Percentiles rank a stretch among this genome's conserved stretches.
phyloP scores from a whole-genome alignment of 106 monocot genomes.

The Amphibolis antarctica region DNA sequence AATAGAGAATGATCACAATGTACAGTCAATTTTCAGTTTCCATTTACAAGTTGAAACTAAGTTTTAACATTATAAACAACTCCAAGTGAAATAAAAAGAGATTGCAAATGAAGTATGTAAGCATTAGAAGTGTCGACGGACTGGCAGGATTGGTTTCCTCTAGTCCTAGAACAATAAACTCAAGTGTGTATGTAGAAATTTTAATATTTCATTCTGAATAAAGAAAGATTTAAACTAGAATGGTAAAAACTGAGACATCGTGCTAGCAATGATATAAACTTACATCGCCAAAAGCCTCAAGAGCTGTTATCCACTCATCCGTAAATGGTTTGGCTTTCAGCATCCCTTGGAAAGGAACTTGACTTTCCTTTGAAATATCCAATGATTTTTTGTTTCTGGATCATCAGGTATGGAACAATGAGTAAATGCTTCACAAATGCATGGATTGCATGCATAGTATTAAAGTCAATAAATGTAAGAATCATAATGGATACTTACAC shows the following conservation, averaged over 20 bases:
- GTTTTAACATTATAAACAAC: too few relatives aligned
- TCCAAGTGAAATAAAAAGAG: too few relatives aligned
- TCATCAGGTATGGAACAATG: neutral
- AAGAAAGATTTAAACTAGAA: neutral
- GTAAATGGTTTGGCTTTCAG: constrained; percentile 59
- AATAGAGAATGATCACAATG: too few relatives aligned
- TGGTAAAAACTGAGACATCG: neutral
- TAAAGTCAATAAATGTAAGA: neutral
- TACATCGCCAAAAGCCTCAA: constrained; percentile 85
- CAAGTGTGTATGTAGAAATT: too few relatives aligned
- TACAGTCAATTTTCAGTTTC: too few relatives aligned
- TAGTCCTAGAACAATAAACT: too few relatives aligned
- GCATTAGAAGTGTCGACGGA: too few relatives aligned
- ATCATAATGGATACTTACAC: neutral
- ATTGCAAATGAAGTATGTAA: too few relatives aligned
- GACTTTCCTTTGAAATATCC: constrained; percentile 12
- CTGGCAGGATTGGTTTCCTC: too few relatives aligned
- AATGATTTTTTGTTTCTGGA: constrained; percentile 16
- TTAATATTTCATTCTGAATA: too few relatives aligned
- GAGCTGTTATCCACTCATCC: constrained; percentile 77
- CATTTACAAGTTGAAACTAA: too few relatives aligned
- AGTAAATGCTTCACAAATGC: neutral
- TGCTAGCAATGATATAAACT: neutral
- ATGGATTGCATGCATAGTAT: neutral
- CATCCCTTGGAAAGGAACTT: constrained; percentile 11